Base-by-base conservation (phyloP, 2,329 filamentous ascomycete genomes). In the Cladosporium sp. region DNA sequence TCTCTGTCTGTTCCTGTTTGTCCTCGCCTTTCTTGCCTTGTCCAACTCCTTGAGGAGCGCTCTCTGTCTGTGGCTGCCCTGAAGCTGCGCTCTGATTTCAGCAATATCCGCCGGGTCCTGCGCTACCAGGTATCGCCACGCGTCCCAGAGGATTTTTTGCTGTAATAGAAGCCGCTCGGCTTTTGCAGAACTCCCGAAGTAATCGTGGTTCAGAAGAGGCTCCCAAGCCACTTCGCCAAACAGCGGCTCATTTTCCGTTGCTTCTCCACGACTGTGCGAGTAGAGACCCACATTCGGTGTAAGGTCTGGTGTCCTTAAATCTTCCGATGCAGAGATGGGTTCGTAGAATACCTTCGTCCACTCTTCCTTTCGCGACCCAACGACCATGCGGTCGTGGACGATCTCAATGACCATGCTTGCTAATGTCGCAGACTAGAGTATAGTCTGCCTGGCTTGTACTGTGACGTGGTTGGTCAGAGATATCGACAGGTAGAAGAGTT, bases 111-210 rank as follows among this genome's bases (percentile, higher is more conserved):
- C 24, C 15, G 49, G 34, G 24, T 26, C 4, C 15, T 57, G 15
- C 24, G 61, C 61, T 2, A 24, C 47, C 18, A 64, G 21, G 26
- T 64, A 64, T 2, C 61, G 24, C 51, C 51, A 64, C 7, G 61
- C 34, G 12, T 57, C 51, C 1, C 8, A 64, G 18, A 64, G 61
- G 1, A 57, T 38, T 51, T 34, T 64, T 18, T 7, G 15, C n/a
- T 64, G 61, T 26, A 63, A 24, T 32, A 54, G 4, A 11, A 21
- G 15, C 6, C 18, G 28, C 28, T 64, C 61, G 7, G n/a, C 8
- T 24, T 6, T 28, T 21, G 4, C 7, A 10, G 21, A 26, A n/a
- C 61, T 64, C 7, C 28, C 51, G 18, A 47, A 55, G 34, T 57
- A 26, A 3, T 4, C 28, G 34, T 24, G 34, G 8, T 47, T 21